These are phyloP conservation scores for Acanthamoeba castellanii DNA, from an alignment of 208 protist species.

Conservation along the genomic window DNA sequence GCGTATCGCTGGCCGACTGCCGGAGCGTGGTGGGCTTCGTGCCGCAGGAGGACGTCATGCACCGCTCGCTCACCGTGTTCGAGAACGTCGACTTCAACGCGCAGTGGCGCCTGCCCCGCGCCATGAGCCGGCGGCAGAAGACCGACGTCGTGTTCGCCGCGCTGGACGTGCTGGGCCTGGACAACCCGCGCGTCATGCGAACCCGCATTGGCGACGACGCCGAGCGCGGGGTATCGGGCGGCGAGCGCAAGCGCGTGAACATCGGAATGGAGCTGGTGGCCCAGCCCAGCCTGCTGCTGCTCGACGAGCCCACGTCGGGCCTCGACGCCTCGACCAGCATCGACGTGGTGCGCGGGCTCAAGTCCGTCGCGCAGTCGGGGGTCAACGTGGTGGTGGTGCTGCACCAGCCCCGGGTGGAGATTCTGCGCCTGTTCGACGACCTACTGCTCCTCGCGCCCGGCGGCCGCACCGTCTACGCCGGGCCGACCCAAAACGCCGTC, in stretches of 20 bases:
- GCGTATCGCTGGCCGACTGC: neutral
- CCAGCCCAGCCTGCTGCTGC: constrained; percentile 83
- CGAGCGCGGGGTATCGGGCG: constrained; percentile 84
- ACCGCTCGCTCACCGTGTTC: constrained; percentile 53
- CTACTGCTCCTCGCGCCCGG: constrained; percentile 75
- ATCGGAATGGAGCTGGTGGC: constrained; percentile 86
- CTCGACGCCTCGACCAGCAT: constrained; percentile 55
- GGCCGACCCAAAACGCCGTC: neutral
- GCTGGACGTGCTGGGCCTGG: constrained; percentile 30
- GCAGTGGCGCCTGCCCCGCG: neutral
- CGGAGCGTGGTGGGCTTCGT: constrained; percentile 12
- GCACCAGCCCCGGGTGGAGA: constrained; percentile 83
- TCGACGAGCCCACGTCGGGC: constrained; percentile 86
- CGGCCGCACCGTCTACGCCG: constrained; percentile 54
- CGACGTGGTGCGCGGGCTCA: constrained; percentile 14
- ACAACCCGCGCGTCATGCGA: neutral
- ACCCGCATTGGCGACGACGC: constrained; percentile 80
- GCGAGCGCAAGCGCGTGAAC: constrained; percentile 83
- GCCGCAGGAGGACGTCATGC: constrained; percentile 72
- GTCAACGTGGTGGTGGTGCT: constrained; percentile 82
- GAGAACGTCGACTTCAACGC: constrained; percentile 65
- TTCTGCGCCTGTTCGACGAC: constrained; percentile 82
- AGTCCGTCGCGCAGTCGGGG: constrained; percentile 37
- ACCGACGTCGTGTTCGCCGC: constrained; percentile 7
- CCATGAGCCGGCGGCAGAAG: neutral